Conservation (phyloP, 257 asterid genomes). For the Cruciata laevipes region DNA sequence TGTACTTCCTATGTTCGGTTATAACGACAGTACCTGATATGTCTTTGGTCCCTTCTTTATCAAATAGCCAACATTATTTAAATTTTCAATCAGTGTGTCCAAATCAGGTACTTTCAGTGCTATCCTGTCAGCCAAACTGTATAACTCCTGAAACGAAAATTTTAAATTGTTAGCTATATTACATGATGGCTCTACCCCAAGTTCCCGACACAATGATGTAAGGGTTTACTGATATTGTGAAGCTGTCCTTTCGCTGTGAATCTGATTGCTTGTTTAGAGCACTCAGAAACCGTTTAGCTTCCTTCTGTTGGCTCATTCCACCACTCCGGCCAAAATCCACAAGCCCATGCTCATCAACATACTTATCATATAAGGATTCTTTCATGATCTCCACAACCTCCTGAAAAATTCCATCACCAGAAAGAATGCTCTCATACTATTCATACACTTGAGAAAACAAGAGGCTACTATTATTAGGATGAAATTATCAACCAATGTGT, state of each 20-base stretch:
- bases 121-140: constrained; percentile 78
- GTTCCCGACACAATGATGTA: background rate
- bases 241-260: constrained; percentile 71
- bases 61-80: constrained; percentile 81
- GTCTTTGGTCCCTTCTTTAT: constrained; percentile 88
- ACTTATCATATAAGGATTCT: constrained; percentile 90
- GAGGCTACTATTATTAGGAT: too few species aligned
- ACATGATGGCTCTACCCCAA: background rate
- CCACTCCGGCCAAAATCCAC: constrained; percentile 97
- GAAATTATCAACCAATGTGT: background rate
- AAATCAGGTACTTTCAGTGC: constrained; percentile 78
- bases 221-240: constrained; percentile 40
- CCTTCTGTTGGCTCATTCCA: constrained; percentile 98
- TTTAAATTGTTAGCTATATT: constrained; percentile 13
- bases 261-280: constrained; percentile 86
- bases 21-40: constrained; percentile 55
- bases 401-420: constrained; percentile 31
- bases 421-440: constrained; percentile 2
- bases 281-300: constrained; percentile 81
- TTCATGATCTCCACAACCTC: constrained; percentile 96
- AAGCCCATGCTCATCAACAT: constrained; percentile 84
- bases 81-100: constrained; percentile 71
- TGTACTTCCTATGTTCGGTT: background rate
- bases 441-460: background rate
- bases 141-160: constrained; percentile 57